Conservation (phyloP, 345 rosid species). For the Corymbia maculata region DNA sequence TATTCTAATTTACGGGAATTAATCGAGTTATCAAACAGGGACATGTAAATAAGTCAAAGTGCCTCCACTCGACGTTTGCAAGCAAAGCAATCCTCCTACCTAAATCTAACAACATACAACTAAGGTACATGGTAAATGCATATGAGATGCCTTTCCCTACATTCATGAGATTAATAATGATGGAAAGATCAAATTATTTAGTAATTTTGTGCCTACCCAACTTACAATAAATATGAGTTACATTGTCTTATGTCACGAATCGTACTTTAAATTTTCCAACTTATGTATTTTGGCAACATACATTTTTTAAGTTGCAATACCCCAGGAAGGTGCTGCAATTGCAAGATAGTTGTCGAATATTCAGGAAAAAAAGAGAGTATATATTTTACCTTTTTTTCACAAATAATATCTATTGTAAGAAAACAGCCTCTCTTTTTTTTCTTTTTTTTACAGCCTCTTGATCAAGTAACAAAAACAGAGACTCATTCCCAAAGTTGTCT, state of each 20-base stretch:
- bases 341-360: too few species aligned
- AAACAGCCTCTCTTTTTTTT: too few species aligned
- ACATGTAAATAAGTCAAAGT: background rate
- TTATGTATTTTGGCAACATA: rapidly evolving
- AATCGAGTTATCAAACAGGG: background rate
- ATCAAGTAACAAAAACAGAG: background rate
- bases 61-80: background rate
- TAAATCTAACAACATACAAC: background rate
- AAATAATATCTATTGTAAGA: background rate
- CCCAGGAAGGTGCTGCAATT: background rate
- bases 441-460: too few species aligned
- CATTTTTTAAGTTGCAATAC: background rate
- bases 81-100: background rate
- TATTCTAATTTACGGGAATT: background rate
- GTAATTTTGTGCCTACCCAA: background rate
- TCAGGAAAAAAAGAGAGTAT: background rate
- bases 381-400: background rate
- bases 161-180: background rate
- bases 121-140: background rate
- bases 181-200: background rate
- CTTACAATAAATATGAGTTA: background rate
- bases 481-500: background rate
- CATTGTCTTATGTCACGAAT: background rate
- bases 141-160: background rate
- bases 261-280: background rate